Conservation (phyloP, 1,139 yeast genomes). For the Yamadazyma kanchanaburiensis region DNA sequence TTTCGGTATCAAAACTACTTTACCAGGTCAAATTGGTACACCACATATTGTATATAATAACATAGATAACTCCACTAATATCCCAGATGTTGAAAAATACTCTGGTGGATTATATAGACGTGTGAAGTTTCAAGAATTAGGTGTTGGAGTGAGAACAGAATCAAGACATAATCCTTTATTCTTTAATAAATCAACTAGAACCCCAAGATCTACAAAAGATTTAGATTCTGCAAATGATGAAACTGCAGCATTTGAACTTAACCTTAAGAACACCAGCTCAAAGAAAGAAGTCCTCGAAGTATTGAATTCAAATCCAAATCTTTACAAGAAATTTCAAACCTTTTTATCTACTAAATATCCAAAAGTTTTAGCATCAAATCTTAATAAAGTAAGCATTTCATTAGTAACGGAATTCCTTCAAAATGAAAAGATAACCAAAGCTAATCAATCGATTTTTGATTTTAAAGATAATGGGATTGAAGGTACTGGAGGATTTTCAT, state of each 20-base stretch:
- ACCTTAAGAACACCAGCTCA: conserved; percentile 25
- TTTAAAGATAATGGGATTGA: conserved; percentile 28
- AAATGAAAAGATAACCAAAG: conserved; percentile 7
- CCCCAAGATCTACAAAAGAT: conserved; percentile 10
- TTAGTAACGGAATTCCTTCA: conserved; percentile 28
- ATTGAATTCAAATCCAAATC: conserved; percentile 30
- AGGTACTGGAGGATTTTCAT: conserved; percentile 75
- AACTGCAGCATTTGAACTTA: conserved; percentile 23
- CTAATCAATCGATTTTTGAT: conserved; percentile 1
- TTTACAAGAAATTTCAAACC: conserved; percentile 27
- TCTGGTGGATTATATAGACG: conserved; percentile 39
- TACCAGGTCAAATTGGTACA: conserved; percentile 42
- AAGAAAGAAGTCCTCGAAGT: conserved; percentile 24
- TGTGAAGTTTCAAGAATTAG: conserved; percentile 42
- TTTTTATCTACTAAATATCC: conserved; percentile 39
- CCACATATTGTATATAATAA: conserved; percentile 44
- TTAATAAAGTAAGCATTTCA: conserved; percentile 17
- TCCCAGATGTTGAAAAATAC: conserved; percentile 49
- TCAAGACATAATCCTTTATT: conserved; percentile 33
- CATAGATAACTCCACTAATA: conserved; percentile 39
- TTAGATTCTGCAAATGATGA: conserved; percentile 17
- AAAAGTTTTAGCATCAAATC: conserved; percentile 21
- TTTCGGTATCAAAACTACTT: conserved; percentile 42
- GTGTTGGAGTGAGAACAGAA: conserved; percentile 32
- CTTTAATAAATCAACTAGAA: conserved; percentile 20